Conservation (phyloP, 805 yeast genomes). For the Torulaspora microellipsoides region DNA sequence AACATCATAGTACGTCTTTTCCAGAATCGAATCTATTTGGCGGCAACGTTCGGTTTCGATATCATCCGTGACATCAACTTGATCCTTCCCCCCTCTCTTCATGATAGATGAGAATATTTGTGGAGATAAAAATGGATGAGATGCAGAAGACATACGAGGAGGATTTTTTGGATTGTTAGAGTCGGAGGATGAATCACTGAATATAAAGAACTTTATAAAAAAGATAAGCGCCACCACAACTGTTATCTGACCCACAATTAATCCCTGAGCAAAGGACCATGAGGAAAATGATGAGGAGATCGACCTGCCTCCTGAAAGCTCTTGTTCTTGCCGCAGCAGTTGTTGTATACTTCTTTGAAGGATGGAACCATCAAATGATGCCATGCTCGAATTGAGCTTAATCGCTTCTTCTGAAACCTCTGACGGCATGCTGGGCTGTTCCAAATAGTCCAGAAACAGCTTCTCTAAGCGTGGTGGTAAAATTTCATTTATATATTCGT, state of each 20-base stretch:
- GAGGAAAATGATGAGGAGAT: conserved; percentile 20
- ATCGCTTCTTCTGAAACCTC: not conserved
- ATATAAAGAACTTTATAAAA: conserved; percentile 71
- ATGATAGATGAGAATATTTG: conserved; percentile 25
- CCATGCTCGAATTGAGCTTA: not conserved
- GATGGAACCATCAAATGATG: not conserved
- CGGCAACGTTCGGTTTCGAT: conserved; percentile 19
- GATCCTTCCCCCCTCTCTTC: conserved; percentile 31
- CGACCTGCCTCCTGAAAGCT: not conserved
- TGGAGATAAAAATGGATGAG: conserved; percentile 14
- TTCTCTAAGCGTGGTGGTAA: conserved; percentile 36
- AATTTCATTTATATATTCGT: conserved; percentile 36
- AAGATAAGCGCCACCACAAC: conserved; percentile 59
- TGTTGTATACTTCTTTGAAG: conserved; percentile 1
- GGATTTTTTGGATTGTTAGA: conserved; percentile 32
- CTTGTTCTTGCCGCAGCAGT: conserved; percentile 7
- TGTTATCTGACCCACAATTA: conserved; percentile 67
- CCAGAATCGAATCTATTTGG: conserved; percentile 54
- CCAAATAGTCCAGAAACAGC: conserved; percentile 26
- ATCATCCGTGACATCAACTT: conserved; percentile 21
- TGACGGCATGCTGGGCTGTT: conserved; percentile 1
- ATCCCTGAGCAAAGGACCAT: conserved; percentile 77
- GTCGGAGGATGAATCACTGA: conserved; percentile 55
- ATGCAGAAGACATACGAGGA: conserved; percentile 11
- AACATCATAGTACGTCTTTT: conserved; percentile 90